phyloP scores from a whole-genome alignment of 2,329 filamentous ascomycete genomes.

The Ramularia endophylla region DNA sequence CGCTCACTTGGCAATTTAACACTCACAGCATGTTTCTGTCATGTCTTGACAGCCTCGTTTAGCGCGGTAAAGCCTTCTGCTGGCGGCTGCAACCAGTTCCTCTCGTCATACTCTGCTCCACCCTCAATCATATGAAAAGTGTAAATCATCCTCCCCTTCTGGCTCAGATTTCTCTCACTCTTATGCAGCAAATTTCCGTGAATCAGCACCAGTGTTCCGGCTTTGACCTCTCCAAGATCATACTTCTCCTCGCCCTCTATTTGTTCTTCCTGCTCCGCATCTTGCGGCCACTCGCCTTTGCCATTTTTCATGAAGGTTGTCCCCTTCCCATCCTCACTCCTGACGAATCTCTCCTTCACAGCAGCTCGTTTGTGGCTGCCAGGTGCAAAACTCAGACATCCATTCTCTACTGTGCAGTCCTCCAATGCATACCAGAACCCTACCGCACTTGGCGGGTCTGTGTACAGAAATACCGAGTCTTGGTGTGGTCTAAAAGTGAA shows the following conservation, averaged over 20 bases:
- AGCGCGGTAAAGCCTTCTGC: conserved; percentile 59
- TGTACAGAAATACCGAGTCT: conserved; percentile 90
- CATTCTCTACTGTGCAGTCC: conserved; percentile 80
- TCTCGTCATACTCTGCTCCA: conserved; percentile 68
- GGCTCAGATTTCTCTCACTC: conserved; percentile 85
- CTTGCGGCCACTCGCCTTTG: conserved; percentile 41
- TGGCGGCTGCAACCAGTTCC: conserved; percentile 91
- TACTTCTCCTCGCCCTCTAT: conserved; percentile 51
- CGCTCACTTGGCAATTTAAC: too few species aligned
- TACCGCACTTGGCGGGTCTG: conserved; percentile 77
- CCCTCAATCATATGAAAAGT: conserved; percentile 97
- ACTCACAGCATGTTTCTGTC: too few species aligned
- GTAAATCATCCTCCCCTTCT: conserved; percentile 87
- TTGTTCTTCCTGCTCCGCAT: conserved; percentile 22
- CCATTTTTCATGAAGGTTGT: conserved; percentile 59
- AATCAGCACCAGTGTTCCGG: conserved; percentile 84
- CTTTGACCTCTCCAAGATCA: conserved; percentile 79
- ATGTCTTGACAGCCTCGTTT: conserved; percentile 15
- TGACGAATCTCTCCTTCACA: conserved; percentile 68
- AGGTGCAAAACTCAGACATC: conserved; percentile 78
- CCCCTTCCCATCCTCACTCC: conserved; percentile 54
- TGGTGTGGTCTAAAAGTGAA: too few species aligned
- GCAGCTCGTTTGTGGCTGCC: conserved; percentile 73
- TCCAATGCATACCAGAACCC: conserved; percentile 98
- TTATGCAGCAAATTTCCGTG: conserved; percentile 95